Evolutionary conservation across 805 yeast species (phyloP).

Genomic region (Suhomyces sp.): DNA sequence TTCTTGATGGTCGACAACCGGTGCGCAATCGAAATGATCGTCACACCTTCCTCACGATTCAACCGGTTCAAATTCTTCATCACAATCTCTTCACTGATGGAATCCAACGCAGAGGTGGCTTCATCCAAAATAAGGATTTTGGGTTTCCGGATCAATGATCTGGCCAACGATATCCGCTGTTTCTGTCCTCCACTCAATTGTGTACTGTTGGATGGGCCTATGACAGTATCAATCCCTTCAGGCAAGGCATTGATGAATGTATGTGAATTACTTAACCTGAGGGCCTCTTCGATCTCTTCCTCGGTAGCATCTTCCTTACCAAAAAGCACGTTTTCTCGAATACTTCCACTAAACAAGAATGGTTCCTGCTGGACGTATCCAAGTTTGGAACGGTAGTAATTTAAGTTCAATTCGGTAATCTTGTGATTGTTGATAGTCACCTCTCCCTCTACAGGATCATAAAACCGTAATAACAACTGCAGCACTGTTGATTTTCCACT

Average conservation of each 20-base stretch:
- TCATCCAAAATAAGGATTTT: slow-evolving; percentile 84
- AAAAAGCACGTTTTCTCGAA: slow-evolving; percentile 79
- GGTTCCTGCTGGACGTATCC: slow-evolving; percentile 98
- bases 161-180: slow-evolving; percentile 87
- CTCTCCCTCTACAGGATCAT: slow-evolving; percentile 70
- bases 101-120: slow-evolving; percentile 91
- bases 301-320: slow-evolving; percentile 61
- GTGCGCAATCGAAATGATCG: slow-evolving; percentile 90
- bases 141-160: slow-evolving; percentile 80
- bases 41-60: slow-evolving; percentile 51
- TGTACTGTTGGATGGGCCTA: slow-evolving; percentile 68
- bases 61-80: slow-evolving; percentile 66
- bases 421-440: slow-evolving; percentile 65
- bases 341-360: slow-evolving; percentile 78
- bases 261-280: slow-evolving; percentile 69
- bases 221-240: slow-evolving; percentile 72
- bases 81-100: slow-evolving; percentile 83
- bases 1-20: slow-evolving; percentile 83
- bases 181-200: slow-evolving; percentile 95
- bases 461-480: slow-evolving; percentile 75
- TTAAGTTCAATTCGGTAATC: slow-evolving; percentile 64
- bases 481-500: slow-evolving; percentile 92
- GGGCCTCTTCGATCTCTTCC: slow-evolving; percentile 59
- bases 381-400: slow-evolving; percentile 66
- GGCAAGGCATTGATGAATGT: slow-evolving; percentile 75